phyloP scores from a whole-genome alignment of 2,329 filamentous ascomycete species.

The Xylaria sp. region DNA sequence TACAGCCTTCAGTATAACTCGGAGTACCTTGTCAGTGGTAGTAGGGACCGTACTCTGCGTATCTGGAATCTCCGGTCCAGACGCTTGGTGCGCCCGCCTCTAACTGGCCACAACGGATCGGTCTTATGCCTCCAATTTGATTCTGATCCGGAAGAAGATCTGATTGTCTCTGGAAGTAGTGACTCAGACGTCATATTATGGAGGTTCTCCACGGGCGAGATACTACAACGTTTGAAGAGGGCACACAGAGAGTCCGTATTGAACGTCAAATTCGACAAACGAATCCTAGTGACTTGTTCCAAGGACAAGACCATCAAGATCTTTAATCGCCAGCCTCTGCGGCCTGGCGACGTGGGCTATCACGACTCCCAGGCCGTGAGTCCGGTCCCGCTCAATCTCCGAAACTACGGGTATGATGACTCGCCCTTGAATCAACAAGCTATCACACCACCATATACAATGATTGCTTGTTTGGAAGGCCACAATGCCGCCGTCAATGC shows the following conservation, averaged over 20 bases:
- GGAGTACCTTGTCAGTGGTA: constrained; percentile 91
- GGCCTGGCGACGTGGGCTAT: constrained; percentile 68
- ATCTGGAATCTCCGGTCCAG: constrained; percentile 90
- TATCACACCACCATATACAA: constrained; percentile 72
- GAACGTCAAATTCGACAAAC: constrained; percentile 90
- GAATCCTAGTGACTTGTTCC: constrained; percentile 93
- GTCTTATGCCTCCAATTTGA: constrained; percentile 97
- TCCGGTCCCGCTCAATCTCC: constrained; percentile 62
- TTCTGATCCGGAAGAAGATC: constrained; percentile 82
- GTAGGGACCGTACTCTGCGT: constrained; percentile 85
- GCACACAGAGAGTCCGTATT: constrained; percentile 92
- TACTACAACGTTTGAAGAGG: constrained; percentile 76
- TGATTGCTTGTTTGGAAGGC: constrained; percentile 82
- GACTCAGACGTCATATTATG: constrained; percentile 91
- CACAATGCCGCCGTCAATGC: constrained; percentile 95
- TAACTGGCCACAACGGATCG: constrained; percentile 82
- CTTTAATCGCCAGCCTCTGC: constrained; percentile 83
- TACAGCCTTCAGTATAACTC: constrained; percentile 92
- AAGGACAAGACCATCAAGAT: constrained; percentile 98
- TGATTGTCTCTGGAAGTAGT: constrained; percentile 95
- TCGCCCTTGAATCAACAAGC: constrained; percentile 59
- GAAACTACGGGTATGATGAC: constrained; percentile 64
- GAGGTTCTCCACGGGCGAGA: constrained; percentile 89
- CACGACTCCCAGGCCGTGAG: constrained; percentile 55
- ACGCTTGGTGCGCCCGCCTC: constrained; percentile 76